phyloP scores from a whole-genome alignment of 169 alveolate species.

The Pseudocohnilembus persalinus region DNA sequence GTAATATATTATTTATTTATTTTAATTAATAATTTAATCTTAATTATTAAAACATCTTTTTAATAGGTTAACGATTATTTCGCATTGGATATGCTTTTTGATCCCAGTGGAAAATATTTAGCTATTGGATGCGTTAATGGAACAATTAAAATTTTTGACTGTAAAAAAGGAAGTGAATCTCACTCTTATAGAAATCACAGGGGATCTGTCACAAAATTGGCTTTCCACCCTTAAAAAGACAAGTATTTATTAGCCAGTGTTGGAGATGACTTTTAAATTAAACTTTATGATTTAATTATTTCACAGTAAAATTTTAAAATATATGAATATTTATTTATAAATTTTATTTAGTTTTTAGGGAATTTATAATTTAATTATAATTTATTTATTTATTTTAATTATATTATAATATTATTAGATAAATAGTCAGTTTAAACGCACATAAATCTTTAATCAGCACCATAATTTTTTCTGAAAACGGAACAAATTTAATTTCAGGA shows the following conservation, averaged over 20 bases:
- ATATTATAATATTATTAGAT: slow-evolving; percentile 21
- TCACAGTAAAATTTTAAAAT: slow-evolving; percentile 13
- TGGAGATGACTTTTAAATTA: slow-evolving; percentile 66
- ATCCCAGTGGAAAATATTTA: slow-evolving; percentile 40
- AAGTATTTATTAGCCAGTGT: slow-evolving; percentile 55
- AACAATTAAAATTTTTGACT: slow-evolving; percentile 52
- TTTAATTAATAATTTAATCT: slow-evolving; percentile 8
- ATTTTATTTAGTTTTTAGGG: too few relatives aligned
- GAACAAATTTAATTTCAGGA: slow-evolving; percentile 57
- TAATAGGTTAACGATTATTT: slow-evolving; percentile 31
- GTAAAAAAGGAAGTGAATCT: slow-evolving; percentile 39
- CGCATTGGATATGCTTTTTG: slow-evolving; percentile 49
- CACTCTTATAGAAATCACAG: slow-evolving; percentile 60
- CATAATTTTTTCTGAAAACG: slow-evolving; percentile 60
- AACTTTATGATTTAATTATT: slow-evolving; percentile 66
- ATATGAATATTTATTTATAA: too few relatives aligned
- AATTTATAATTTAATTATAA: too few relatives aligned
- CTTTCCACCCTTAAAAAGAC: slow-evolving; percentile 59
- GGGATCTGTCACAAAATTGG: slow-evolving; percentile 55
- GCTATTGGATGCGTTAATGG: slow-evolving; percentile 61
- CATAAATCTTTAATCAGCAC: slow-evolving; percentile 53
- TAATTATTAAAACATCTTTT: too few relatives aligned
- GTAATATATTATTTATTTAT: too few relatives aligned
- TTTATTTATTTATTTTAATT: too few relatives aligned
- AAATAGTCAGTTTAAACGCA: slow-evolving; percentile 49